Evolutionary conservation across 106 monocot genomes (phyloP), one percentile per base, ranked within the genome.

Genomic region (Gastrodia elata): DNA sequence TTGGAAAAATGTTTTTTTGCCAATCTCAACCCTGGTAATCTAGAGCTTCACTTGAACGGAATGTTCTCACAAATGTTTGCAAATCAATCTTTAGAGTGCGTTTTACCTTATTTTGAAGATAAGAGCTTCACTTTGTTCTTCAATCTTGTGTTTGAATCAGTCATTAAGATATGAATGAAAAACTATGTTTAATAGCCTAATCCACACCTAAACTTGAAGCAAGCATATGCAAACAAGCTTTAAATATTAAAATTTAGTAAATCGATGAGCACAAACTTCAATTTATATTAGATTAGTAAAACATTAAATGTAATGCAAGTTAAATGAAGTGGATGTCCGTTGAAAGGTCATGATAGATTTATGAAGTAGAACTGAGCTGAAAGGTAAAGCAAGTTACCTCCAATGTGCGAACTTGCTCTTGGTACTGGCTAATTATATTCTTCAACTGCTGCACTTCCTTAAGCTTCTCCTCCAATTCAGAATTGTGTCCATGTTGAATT

Each of bases 381-480:
- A 58, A 32, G 9, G 61, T 61, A 28, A 26, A 13, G 7, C 32
- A 32, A 61, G 32, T 75, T 77, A 89, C 86, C 82, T 89, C 89
- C 71, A 89, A 70, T 32, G 73, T 77, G 33, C 70, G 76, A 26
- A 89, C 77, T 82, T 89, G 89, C 57, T 89, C 86, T 76, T 89
- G 89, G 80, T 86, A 89, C 30, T 86, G 89, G 27, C 65, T 68
- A 61, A 86, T 81, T 34, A 86, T 81, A 38, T 75, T 79, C 71
- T 82, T 89, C 77, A 83, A 73, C 35, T 89, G 83, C 57, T 84
- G 75, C 20, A 86, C 81, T 70, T 89, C 89, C 81, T 83, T 84
- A 2, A 82, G 61, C 38, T 84, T 86, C 77, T 80, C 86, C 71
- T 84, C 84, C 14, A 81, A 68, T 74, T 86, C 85, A 3, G 71